Conservation (phyloP, 2,329 filamentous ascomycete species). For the Dactylellina sp. region DNA sequence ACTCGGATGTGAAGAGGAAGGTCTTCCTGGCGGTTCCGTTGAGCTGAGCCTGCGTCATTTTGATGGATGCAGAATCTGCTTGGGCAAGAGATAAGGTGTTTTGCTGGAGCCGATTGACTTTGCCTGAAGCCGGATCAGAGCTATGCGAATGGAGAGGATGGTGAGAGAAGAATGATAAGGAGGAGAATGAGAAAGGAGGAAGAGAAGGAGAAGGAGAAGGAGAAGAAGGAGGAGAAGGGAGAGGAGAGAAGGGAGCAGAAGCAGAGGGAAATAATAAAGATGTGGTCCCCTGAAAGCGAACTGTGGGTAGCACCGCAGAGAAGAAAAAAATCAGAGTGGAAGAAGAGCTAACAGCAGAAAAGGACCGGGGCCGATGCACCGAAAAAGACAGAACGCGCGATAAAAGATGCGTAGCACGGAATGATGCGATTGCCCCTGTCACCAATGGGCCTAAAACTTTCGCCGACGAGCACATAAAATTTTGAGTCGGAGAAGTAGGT, state of each 20-base stretch:
- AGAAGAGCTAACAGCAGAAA: slow-evolving; percentile 18
- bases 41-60: slow-evolving; percentile 48
- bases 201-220: slow-evolving; percentile 13
- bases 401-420: slow-evolving; percentile 26
- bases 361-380: slow-evolving; percentile 19
- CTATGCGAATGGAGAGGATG: slow-evolving; percentile 15
- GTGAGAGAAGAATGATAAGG: slow-evolving; percentile 7
- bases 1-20: slow-evolving; percentile 92
- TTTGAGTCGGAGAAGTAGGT: background rate
- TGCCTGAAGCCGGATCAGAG: slow-evolving; percentile 49
- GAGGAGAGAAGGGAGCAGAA: slow-evolving; percentile 11
- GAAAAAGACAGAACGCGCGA: slow-evolving; percentile 15
- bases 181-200: slow-evolving; percentile 23
- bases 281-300: no score
- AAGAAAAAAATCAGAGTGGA: slow-evolving; percentile 23
- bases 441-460: slow-evolving; percentile 7
- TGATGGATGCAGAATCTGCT: slow-evolving; percentile 23
- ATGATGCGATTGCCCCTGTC: slow-evolving; percentile 57
- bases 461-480: slow-evolving; percentile 30
- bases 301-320: slow-evolving; percentile 23
- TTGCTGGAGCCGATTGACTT: slow-evolving; percentile 49
- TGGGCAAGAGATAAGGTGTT: slow-evolving; percentile 17
- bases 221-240: slow-evolving; percentile 5
- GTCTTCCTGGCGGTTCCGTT: slow-evolving; percentile 67
- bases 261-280: slow-evolving; percentile 39